A percentile compares a stretch with the other conserved stretches of the same genome.
Conservation (phyloP, 75 land plant species). For the Sequoiadendron giganteum region DNA sequence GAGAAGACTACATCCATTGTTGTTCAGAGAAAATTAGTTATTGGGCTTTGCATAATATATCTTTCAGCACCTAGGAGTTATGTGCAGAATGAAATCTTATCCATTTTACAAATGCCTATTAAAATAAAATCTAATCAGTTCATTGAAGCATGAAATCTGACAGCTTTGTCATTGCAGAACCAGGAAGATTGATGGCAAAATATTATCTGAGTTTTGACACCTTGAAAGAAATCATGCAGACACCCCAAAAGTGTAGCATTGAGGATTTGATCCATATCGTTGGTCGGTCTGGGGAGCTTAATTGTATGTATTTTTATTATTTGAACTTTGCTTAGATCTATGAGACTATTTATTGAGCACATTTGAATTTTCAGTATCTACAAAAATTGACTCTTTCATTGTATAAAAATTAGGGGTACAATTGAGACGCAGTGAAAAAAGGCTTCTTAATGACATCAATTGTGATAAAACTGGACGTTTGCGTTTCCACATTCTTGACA, state of each 20-base stretch:
- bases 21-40: background rate
- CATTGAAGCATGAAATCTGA: background rate
- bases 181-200: conserved; percentile 96
- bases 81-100: no score
- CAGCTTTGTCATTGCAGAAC: conserved; percentile 50
- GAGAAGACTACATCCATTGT: background rate
- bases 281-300: conserved; percentile 71
- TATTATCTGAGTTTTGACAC: conserved; percentile 88
- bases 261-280: conserved; percentile 82
- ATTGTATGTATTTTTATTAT: conserved; percentile 49
- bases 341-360: background rate
- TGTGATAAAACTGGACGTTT: conserved; percentile 73
- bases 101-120: background rate
- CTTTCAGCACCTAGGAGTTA: background rate
- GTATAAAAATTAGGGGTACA: conserved; percentile 74
- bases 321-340: background rate
- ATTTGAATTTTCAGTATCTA: conserved; percentile 2
- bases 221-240: conserved; percentile 81
- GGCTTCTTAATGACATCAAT: conserved; percentile 84
- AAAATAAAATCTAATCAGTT: background rate
- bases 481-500: conserved; percentile 70
- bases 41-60: background rate
- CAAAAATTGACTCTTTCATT: background rate
- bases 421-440: conserved; percentile 92
- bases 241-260: conserved; percentile 54